Base-by-base conservation (phyloP, 257 asterid species). In the Cynanchum wilfordii region DNA sequence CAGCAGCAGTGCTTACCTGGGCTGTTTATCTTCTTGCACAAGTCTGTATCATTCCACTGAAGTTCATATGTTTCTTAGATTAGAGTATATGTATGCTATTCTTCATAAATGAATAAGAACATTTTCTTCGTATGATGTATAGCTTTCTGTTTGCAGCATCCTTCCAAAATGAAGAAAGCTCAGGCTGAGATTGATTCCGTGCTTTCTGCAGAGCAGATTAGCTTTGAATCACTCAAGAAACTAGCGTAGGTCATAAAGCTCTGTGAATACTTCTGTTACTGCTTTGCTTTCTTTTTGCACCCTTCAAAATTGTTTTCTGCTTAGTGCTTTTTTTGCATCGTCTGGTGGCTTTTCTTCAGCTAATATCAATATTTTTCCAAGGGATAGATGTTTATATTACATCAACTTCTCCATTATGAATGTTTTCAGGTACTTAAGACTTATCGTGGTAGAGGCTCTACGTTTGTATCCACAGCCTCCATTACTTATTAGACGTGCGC, bases 1-100 rank as follows among this genome's bases (percentile, higher is more conserved):
- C 99, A 3, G 98, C 99, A 2, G 97, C 98, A 69, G 98, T 94
- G 47, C 99, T 94, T 70, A 94, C 99, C 7, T 94, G 99, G 99
- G 93, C 98, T 70, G 77, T 90, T 64, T 94, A 81, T 84, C 89
- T 91, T 78, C 98, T 91, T 62, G 93, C 98, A 72, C 98, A 94
- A 81, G 99, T 94, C 86, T 40, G 84, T 24, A 25, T 51, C 30
- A n/a, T 64, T 50, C 68, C 60, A 30, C 29, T 49, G n/a, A 58
- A 29, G 44, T 49, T 36, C n/a, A 50, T 36, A 25, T 25, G 67
- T 36, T 42, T 67, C 71, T 79, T 42, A 69, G 44, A 72, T 24
- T 50, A 50, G 68, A 30, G 0, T 59, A 20, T 29, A 30, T 7
- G 9, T 47, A 24, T 15, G 33, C 22, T 27, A 7, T 50, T 59